phyloP scores from a whole-genome alignment of 352 stramenopile genomes.

The Phytophthora pluvialis region DNA sequence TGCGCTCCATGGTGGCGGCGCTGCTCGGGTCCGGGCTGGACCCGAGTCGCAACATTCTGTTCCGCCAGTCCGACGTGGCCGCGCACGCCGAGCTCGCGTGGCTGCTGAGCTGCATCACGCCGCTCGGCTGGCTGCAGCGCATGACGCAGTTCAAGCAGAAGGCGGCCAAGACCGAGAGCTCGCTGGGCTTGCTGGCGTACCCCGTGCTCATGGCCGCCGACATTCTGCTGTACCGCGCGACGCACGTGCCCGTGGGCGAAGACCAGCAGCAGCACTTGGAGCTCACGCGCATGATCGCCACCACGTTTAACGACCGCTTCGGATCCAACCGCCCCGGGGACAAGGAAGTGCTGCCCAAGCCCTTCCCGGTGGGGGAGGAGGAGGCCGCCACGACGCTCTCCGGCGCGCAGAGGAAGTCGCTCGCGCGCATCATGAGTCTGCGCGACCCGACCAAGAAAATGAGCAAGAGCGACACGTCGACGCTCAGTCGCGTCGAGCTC shows the following conservation, averaged over 20 bases:
- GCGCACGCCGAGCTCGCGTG: slow-evolving; percentile 97
- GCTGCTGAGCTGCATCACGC: slow-evolving; percentile 97
- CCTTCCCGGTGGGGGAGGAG: slow-evolving; percentile 55
- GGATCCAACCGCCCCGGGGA: slow-evolving; percentile 33
- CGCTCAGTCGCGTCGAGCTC: slow-evolving; percentile 95
- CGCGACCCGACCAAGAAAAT: slow-evolving; percentile 98
- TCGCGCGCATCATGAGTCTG: slow-evolving; percentile 97
- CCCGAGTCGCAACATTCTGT: slow-evolving; percentile 71
- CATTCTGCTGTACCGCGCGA: slow-evolving; percentile 98
- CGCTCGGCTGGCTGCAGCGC: slow-evolving; percentile 97
- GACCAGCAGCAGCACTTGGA: slow-evolving; percentile 99
- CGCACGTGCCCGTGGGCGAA: slow-evolving; percentile 97
- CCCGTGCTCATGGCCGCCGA: slow-evolving; percentile 99
- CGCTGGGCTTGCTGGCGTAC: slow-evolving; percentile 97
- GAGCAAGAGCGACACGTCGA: slow-evolving; percentile 96
- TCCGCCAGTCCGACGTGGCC: slow-evolving; percentile 81
- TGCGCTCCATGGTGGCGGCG: slow-evolving; percentile 92
- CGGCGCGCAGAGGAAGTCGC: slow-evolving; percentile 30
- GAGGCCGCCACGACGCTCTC: slow-evolving; percentile 36
- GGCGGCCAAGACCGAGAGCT: slow-evolving; percentile 74
- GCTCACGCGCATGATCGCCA: slow-evolving; percentile 96
- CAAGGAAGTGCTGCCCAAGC: slow-evolving; percentile 61
- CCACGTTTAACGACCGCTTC: slow-evolving; percentile 97
- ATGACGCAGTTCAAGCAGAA: slow-evolving; percentile 99
- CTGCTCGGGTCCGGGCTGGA: slow-evolving; percentile 95